Percentiles rank a stretch among this genome's conserved stretches.
Conservation (phyloP, 2,329 filamentous ascomycete genomes). For the Arthrobotrys pseudoclavata region DNA sequence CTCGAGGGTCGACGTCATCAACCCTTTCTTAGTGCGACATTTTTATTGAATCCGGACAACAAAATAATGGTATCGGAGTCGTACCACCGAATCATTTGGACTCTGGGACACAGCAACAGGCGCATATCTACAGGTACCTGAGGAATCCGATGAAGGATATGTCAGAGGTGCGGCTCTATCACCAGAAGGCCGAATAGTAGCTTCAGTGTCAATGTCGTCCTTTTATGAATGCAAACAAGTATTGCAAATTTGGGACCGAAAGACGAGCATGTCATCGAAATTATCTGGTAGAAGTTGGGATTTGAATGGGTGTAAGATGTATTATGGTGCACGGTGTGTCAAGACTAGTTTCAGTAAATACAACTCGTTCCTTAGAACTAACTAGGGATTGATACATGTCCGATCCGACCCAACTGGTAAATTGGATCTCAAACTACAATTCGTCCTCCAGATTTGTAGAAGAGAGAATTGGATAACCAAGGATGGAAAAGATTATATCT, state of each 20-base stretch:
- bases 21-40: neutral
- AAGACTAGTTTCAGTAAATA: too few species aligned
- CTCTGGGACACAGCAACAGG: slow-evolving; percentile 38
- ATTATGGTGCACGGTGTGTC: too few species aligned
- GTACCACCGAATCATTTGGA: slow-evolving; percentile 77
- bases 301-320: too few species aligned
- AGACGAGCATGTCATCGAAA: neutral
- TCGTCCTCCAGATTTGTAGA: too few species aligned
- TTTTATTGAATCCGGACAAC: slow-evolving; percentile 83
- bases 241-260: slow-evolving; percentile 31
- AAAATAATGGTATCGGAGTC: slow-evolving; percentile 95
- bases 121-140: neutral
- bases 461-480: neutral
- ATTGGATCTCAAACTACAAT: neutral
- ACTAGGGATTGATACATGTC: too few species aligned
- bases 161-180: slow-evolving; percentile 6
- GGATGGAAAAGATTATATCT: neutral
- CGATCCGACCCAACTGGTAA: too few species aligned
- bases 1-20: slow-evolving; percentile 14
- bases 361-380: too few species aligned
- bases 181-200: slow-evolving; percentile 15
- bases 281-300: too few species aligned
- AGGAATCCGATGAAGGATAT: neutral
- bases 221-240: too few species aligned
- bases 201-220: slow-evolving; percentile 12